Base-by-base conservation (phyloP, 225 moss, liverwort and hornwort genomes). In the Marchantia polymorpha region DNA sequence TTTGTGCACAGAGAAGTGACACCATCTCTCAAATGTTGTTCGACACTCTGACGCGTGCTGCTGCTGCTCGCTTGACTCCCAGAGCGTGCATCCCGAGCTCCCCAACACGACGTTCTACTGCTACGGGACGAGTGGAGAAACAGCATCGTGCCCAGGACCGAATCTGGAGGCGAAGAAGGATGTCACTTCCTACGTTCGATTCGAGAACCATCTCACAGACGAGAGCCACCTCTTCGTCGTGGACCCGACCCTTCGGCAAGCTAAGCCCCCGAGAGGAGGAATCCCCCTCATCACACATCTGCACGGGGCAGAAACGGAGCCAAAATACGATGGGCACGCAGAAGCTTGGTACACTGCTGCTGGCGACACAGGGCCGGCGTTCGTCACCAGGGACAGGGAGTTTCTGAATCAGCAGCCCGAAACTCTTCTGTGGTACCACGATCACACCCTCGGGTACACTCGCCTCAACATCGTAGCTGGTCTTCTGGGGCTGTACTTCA, bases 401-500 rank as follows among this genome's bases (percentile, higher is more conserved):
- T 91, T 90, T 74, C 73, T 83, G 12, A 91, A 91, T 79, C 31
- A 81, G 11, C 87, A 91, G 72, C 76, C 66, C 5, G 73, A 88
- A 17, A 25, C 76, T 31, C 75, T 81, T 86, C 75, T 86, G 0
- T 91, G 91, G 91, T 91, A 91, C 81, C 91, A 91, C 25, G 91
- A 91, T 46, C 91, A 91, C 78, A 6, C 88, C 1, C 83, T 90
- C 52, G 91, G 91, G 6, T 87, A 90, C 61, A 85, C 88, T 48
- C 80, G 91, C 16, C 12, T 91, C 12, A 91, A 89, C 69, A 85
- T 89, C 17, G 8, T 87, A n/a, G 39, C 90, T 0, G 91, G 91
- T 0, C 59, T 91, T 31, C 30, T 27, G 9, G 91, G 91, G 0
- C 73, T 90, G 12, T 91, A 89, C 20, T 47, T 88, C n/a, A 47